A percentile compares a stretch with the other conserved stretches of the same genome.
Evolutionary conservation across 805 yeast genomes (phyloP).

Genomic region (Yamadazyma paraphyllophila): DNA sequence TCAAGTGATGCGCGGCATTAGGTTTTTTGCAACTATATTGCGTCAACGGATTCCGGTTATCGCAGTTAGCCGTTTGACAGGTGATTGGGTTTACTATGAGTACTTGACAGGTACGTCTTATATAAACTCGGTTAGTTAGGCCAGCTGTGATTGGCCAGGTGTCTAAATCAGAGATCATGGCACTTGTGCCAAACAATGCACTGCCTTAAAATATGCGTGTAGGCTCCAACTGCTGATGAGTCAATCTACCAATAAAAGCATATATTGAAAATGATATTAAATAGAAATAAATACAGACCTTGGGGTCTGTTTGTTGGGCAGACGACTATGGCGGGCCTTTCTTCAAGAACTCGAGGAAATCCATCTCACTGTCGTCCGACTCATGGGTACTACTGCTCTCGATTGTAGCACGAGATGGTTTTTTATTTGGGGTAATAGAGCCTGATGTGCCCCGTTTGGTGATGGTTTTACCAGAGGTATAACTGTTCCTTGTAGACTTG

Average conservation of each 20-base stretch:
- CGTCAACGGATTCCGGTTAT: too few species aligned
- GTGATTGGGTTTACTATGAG: too few species aligned
- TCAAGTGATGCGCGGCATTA: too few species aligned
- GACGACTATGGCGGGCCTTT: slow-evolving; percentile 31
- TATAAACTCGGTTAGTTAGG: too few species aligned
- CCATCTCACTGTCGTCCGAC: slow-evolving; percentile 38
- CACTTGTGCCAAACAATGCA: too few species aligned
- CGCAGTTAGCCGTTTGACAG: too few species aligned
- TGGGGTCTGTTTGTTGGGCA: too few species aligned
- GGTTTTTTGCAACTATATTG: too few species aligned
- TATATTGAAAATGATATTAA: background rate
- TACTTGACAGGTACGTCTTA: too few species aligned
- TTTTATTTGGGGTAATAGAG: slow-evolving; percentile 12
- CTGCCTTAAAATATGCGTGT: too few species aligned
- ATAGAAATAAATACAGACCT: background rate
- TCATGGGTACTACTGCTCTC: slow-evolving; percentile 6
- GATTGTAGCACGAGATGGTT: slow-evolving; percentile 10
- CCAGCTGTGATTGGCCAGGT: too few species aligned
- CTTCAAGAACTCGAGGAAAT: slow-evolving; percentile 46
- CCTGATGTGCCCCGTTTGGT: slow-evolving; percentile 13
- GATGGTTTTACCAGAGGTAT: slow-evolving; percentile 14
- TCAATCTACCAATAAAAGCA: background rate
- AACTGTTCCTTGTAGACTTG: slow-evolving; percentile 10
- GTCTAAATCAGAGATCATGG: too few species aligned
- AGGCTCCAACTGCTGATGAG: background rate